Percentiles rank a stretch among this genome's conserved stretches.
Evolutionary conservation across 768 basidiomycete genomes (phyloP).

Genomic region (Boletus pseudopeckii): DNA sequence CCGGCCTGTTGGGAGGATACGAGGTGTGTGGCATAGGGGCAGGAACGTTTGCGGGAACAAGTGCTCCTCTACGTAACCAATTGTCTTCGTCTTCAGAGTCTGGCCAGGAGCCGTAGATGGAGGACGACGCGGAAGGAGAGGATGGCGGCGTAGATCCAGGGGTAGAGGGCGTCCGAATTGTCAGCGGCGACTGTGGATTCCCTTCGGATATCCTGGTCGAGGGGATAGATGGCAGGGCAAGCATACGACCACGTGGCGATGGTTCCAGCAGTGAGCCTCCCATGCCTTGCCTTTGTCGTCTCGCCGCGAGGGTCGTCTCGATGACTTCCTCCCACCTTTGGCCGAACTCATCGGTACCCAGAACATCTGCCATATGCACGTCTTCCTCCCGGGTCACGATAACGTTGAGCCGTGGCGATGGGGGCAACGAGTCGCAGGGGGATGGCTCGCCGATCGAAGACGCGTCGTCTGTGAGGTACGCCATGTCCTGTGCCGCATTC

Average conservation of each 20-base stretch:
- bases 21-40: neutral
- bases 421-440: constrained; percentile 13
- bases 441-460: constrained; percentile 20
- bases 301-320: constrained; percentile 6
- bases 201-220: constrained; percentile 21
- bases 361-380: constrained; percentile 5
- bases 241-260: constrained; percentile 4
- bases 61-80: neutral
- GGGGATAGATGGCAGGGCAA: constrained; percentile 29
- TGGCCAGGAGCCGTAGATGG: neutral
- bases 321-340: constrained; percentile 17
- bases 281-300: neutral
- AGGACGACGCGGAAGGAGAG: constrained; percentile 14
- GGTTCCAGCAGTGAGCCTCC: constrained; percentile 1
- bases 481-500: constrained; percentile 4
- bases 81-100: constrained; percentile 17
- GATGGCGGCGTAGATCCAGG: constrained; percentile 14
- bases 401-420: constrained; percentile 19
- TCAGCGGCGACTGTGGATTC: constrained; percentile 23
- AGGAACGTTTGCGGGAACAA: neutral
- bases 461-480: constrained; percentile 16
- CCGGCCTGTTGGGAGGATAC: neutral
- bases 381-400: constrained; percentile 16
- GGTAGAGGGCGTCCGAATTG: constrained; percentile 18
- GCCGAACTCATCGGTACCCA: neutral